Evolutionary conservation across 768 basidiomycete genomes (phyloP).

Genomic region (Russula emetica): DNA sequence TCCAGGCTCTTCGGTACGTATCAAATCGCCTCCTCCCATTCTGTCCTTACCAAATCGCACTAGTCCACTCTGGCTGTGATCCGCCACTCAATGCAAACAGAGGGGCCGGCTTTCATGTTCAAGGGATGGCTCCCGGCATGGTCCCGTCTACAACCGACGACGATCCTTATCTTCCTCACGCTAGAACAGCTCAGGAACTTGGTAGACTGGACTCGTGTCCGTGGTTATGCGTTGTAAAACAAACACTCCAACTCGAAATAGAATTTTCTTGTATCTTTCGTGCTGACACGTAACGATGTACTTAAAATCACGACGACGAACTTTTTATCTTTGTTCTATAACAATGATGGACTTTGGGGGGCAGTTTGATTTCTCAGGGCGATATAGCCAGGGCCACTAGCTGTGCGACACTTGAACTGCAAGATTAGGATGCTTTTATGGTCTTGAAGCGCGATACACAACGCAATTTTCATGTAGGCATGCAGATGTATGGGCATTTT

Average conservation of each 20-base stretch:
- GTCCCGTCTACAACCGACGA: constrained; percentile 81
- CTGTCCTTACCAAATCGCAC: neutral
- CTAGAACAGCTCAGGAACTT: constrained; percentile 74
- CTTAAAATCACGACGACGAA: constrained; percentile 4
- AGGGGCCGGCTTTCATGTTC: constrained; percentile 89
- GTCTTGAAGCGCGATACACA: neutral
- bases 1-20: constrained; percentile 65
- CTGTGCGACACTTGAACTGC: neutral
- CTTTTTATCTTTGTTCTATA: neutral
- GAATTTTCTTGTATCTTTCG: neutral
- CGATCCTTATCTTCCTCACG: constrained; percentile 82
- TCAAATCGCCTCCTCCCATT: neutral
- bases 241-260: neutral
- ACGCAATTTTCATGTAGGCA: constrained; percentile 15
- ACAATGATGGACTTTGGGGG: neutral
- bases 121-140: constrained; percentile 89
- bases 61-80: constrained; percentile 73
- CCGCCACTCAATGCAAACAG: constrained; percentile 58
- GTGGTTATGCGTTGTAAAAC: constrained; percentile 16
- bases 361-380: neutral
- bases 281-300: constrained; percentile 21
- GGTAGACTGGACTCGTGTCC: constrained; percentile 51
- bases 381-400: neutral
- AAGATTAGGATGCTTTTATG: neutral
- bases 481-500: constrained; percentile 17